A percentile compares a stretch with the other conserved stretches of the same genome.
phyloP scores from a whole-genome alignment of 192 early-diverging fungal species.

The Umbelopsis vinacea region DNA sequence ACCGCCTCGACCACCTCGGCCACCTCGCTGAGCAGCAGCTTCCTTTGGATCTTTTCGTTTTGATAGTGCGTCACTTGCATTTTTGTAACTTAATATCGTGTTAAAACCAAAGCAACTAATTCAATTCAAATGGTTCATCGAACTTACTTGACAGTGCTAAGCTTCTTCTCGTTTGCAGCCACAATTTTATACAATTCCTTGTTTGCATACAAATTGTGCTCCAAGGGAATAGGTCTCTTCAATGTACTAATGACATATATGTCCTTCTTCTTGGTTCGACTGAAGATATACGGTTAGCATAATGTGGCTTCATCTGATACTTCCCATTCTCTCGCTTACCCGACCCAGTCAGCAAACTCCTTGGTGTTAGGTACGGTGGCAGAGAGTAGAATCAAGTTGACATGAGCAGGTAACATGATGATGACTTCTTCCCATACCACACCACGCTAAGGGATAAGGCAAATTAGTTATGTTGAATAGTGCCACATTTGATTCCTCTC shows the following conservation, averaged over 20 bases:
- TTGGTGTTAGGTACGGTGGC: constrained; percentile 97
- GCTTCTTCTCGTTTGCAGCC: constrained; percentile 70
- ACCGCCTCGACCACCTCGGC: constrained; percentile 55
- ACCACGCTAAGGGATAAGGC: constrained; percentile 61
- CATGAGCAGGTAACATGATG: constrained; percentile 96
- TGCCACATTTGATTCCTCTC: not conserved
- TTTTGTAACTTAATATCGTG: constrained; percentile 59
- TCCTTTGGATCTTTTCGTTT: constrained; percentile 60
- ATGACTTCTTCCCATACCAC: constrained; percentile 99
- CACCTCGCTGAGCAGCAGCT: constrained; percentile 46
- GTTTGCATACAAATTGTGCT: constrained; percentile 90
- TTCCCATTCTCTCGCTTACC: constrained; percentile 50
- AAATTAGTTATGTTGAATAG: not conserved
- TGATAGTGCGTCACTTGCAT: constrained; percentile 72
- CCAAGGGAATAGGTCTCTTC: constrained; percentile 93
- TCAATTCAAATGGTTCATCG: constrained; percentile 37
- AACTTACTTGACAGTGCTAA: constrained; percentile 40
- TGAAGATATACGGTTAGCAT: constrained; percentile 22
- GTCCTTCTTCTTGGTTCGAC: constrained; percentile 94
- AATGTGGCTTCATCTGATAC: not conserved
- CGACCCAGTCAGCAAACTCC: constrained; percentile 99
- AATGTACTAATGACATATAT: constrained; percentile 97
- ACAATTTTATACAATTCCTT: constrained; percentile 91
- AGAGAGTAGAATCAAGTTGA: constrained; percentile 92
- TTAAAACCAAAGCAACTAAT: not conserved